Evolutionary conservation across 331 rosid genomes (phyloP).

Genomic region (Prunus yedoensis): DNA sequence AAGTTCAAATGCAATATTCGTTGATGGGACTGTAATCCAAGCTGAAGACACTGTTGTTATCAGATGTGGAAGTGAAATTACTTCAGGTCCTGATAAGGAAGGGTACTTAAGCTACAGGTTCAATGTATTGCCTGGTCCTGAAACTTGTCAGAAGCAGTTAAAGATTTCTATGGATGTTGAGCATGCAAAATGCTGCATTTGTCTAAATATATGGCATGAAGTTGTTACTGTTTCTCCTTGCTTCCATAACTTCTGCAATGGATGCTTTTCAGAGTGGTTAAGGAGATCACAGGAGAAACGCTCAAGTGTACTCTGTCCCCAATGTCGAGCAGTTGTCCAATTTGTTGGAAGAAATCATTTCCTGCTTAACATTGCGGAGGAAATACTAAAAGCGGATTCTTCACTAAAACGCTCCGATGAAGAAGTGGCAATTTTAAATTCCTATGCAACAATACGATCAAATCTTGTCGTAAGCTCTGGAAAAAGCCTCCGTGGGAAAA

Average conservation of each 20-base stretch:
- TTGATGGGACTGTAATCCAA: constrained; percentile 51
- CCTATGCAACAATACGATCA: constrained; percentile 67
- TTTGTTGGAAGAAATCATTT: constrained; percentile 90
- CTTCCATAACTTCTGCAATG: constrained; percentile 91
- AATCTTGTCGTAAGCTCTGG: constrained; percentile 65
- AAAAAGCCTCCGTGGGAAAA: constrained; percentile 50
- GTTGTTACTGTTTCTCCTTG: constrained; percentile 94
- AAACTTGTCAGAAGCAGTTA: constrained; percentile 47
- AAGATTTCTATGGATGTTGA: constrained; percentile 71
- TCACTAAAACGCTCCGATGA: constrained; percentile 67
- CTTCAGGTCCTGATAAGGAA: constrained; percentile 58
- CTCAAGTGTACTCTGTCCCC: constrained; percentile 87
- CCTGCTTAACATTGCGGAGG: constrained; percentile 63
- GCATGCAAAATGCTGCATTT: constrained; percentile 89
- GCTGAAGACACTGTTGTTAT: constrained; percentile 46
- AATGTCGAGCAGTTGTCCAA: constrained; percentile 84
- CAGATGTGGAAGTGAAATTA: constrained; percentile 69
- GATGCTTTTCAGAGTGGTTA: constrained; percentile 98
- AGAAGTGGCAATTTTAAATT: constrained; percentile 65
- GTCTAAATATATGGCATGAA: constrained; percentile 89
- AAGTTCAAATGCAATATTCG: constrained; percentile 60
- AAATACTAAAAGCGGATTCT: constrained; percentile 60
- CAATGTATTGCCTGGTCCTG: constrained; percentile 48
- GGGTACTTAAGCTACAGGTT: constrained; percentile 68
- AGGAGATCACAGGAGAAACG: constrained; percentile 67